Base-by-base conservation (phyloP, 2,329 filamentous ascomycete species). In the Waltergamsia citrina region DNA sequence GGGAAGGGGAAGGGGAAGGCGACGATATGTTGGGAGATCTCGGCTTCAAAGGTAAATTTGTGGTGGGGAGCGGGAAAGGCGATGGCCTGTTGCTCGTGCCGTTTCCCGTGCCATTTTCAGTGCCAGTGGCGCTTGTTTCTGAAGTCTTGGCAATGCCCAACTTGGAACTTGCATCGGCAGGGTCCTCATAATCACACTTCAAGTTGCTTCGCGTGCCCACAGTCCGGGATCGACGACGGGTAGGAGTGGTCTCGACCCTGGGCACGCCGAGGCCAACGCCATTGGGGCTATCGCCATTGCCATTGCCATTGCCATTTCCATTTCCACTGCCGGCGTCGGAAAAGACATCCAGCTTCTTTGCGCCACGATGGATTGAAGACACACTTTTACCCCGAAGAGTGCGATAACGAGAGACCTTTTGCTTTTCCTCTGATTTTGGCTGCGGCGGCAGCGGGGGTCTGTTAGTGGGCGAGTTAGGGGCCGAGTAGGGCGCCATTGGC, bases 301-400 rank as follows among this genome's bases (percentile, higher is more conserved):
- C 4, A 19, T 7, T 31, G 29, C 6, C 16, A 26, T 19, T 14
- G 32, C 16, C 23, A n/a, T 7, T n/a, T 9, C 20, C 11, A 10
- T 11, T 6, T 7, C 21, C 18, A 10, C 10, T 30, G n/a, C 11
- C 18, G 17, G 6, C n/a, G n/a, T 49, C 48, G 28, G 40, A 40
- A 38, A 46, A 57, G 23, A 56, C 45, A 21, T 57, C 48, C 35
- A 59, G 54, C 3, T 44, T 40, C 32, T 35, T 42, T 14, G 36
- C 30, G 17, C 19, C 39, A 7, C 42, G 45, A 7, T 36, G 18
- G 11, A 27, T 25, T 26, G 53, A 49, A 16, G 54, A 56, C 8
- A 56, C 42, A 42, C 54, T 59, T 32, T 56, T 59, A 20, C 54
- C 56, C 5, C 54, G 48, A 16, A 58, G 46, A 21, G 34, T 46